Percentiles rank a stretch among this genome's conserved stretches.
Conservation (phyloP, 495 filamentous ascomycete genomes). For the Lentithecium fluviatile region DNA sequence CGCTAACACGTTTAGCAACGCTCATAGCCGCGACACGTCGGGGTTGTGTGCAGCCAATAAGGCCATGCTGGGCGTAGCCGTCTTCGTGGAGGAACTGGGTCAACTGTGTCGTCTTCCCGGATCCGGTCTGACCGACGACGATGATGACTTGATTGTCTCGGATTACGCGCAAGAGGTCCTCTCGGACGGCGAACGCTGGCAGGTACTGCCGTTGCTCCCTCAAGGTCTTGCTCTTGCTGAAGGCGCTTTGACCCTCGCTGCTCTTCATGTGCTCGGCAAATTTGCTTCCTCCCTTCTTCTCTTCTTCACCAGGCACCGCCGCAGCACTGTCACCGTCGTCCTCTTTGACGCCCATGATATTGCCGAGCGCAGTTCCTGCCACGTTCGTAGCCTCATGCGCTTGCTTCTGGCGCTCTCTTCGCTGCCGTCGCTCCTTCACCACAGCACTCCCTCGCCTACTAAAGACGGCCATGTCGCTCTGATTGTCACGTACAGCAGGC, state of each 20-base stretch:
- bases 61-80: slow-evolving; percentile 83
- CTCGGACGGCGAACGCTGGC: slow-evolving; percentile 94
- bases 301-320: slow-evolving; percentile 71
- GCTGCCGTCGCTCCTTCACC: slow-evolving; percentile 85
- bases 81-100: slow-evolving; percentile 94
- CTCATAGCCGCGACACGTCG: slow-evolving; percentile 98
- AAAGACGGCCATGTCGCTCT: slow-evolving; percentile 99
- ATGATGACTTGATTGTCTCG: slow-evolving; percentile 96
- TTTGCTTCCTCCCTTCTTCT: slow-evolving; percentile 65
- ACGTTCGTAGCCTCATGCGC: slow-evolving; percentile 94
- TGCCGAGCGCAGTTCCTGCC: slow-evolving; percentile 87
- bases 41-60: slow-evolving; percentile 96
- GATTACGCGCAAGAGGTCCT: slow-evolving; percentile 92
- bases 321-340: slow-evolving; percentile 89
- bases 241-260: slow-evolving; percentile 81
- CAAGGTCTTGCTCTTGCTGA: slow-evolving; percentile 88
- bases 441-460: slow-evolving; percentile 93
- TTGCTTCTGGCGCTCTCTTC: slow-evolving; percentile 90
- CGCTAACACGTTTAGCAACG: slow-evolving; percentile 95
- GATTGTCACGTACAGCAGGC: slow-evolving; percentile 86
- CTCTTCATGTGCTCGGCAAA: slow-evolving; percentile 91
- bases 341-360: slow-evolving; percentile 91
- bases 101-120: slow-evolving; percentile 94
- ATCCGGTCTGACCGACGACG: slow-evolving; percentile 95
- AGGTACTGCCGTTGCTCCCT: slow-evolving; percentile 91